Base-by-base conservation (phyloP, 2,329 filamentous ascomycete species). In the Saccharata proteae region DNA sequence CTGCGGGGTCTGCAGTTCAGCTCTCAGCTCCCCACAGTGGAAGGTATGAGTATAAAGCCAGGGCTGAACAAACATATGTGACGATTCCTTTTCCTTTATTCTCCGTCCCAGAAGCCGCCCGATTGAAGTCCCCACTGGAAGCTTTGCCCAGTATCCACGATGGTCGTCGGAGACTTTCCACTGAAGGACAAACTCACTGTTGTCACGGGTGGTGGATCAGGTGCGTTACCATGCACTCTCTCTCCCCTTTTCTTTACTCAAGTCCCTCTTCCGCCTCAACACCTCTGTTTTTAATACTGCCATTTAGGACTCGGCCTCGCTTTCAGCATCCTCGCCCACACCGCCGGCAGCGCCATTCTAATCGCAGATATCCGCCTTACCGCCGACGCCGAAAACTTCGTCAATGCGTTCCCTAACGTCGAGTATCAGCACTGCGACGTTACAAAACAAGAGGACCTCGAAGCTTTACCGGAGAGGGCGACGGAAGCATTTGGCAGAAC, bases 241-340 rank as follows among this genome's bases (percentile, higher is more conserved):
- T 21, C 19, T 21, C 11, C 19, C 7, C 11, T 21, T 11, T 20
- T 14, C 16, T 15, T 11, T 11, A 11, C 11, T 11, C 7, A 21
- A n/a, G n/a, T n/a, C n/a, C n/a, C n/a, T n/a, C n/a, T n/a, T n/a
- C n/a, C n/a, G n/a, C 11, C 19, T 21, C 7, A 11, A 21, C 19
- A 21, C 19, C 11, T 21, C 6, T 11, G 11, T 21, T 21, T 6
- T 21, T 21, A 6, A 7, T 21, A 21, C 11, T 11, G 8, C 19
- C 3, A 11, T n/a, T 4, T 17, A 32, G 30, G 30, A 5, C 26
- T 96, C 49, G 79, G 83, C 41, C 96, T 85, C 51, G 64, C 96
- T 24, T 74, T 98, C 13, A 65, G 98, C 23, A 90, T 98, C 49
- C 70, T 98, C 44, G 77, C 74, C 40, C 79, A 88, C 39, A 88